These are phyloP conservation scores for Fermentozyma sake DNA, from an alignment of 1,139 yeast genomes.

Conservation along the genomic window DNA sequence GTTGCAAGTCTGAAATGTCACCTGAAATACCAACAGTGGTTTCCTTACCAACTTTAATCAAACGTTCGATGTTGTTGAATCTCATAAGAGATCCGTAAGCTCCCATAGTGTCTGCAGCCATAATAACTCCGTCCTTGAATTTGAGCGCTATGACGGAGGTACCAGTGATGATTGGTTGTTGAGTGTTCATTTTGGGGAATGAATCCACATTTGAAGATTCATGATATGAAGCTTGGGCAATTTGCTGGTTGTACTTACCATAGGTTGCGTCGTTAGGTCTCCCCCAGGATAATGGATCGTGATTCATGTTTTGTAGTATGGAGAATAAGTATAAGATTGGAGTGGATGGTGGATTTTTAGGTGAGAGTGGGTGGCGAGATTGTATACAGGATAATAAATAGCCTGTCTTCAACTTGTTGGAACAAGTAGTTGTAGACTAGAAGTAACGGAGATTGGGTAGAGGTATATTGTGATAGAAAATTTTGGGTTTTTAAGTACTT, in stretches of 20 bases:
- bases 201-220: slow-evolving; percentile 13
- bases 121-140: slow-evolving; percentile 81
- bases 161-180: slow-evolving; percentile 93
- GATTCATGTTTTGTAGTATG: slow-evolving; percentile 59
- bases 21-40: slow-evolving; percentile 94
- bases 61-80: slow-evolving; percentile 79
- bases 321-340: neutral
- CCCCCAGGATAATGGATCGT: slow-evolving; percentile 95
- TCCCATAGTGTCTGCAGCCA: slow-evolving; percentile 95
- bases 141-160: slow-evolving; percentile 91
- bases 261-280: slow-evolving; percentile 81
- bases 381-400: slow-evolving; percentile 1
- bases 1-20: slow-evolving; percentile 91
- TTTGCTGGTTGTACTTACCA: slow-evolving; percentile 70
- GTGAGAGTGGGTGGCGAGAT: neutral
- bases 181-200: slow-evolving; percentile 81
- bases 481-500: no score
- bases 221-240: slow-evolving; percentile 51
- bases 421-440: no score
- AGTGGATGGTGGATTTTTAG: neutral
- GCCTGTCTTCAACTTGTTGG: neutral
- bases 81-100: slow-evolving; percentile 90
- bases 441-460: no score
- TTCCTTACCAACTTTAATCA: slow-evolving; percentile 75
- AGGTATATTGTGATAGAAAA: no score